Evolutionary conservation across 1,284 basidiomycete genomes (phyloP).

Genomic region (Xanthoconium separans): DNA sequence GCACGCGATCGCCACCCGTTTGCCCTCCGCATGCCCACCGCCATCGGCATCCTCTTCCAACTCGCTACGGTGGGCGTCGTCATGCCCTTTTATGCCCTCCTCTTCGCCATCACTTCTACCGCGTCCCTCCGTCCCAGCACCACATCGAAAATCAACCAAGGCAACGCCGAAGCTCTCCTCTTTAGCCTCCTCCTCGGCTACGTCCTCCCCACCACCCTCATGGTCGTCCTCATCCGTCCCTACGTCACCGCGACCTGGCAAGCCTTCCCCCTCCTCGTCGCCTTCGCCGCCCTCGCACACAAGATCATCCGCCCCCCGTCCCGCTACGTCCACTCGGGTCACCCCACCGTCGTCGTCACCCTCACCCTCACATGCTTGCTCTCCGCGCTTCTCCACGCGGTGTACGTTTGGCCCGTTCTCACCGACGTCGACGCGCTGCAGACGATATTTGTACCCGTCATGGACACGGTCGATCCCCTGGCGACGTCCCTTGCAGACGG

Average conservation of each 20-base stretch:
- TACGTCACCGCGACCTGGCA: slow-evolving; percentile 46
- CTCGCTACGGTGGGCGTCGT: slow-evolving; percentile 36
- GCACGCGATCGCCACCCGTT: slow-evolving; percentile 17
- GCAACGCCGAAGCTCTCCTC: slow-evolving; percentile 42
- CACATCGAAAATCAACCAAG: slow-evolving; percentile 27
- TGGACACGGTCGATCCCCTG: slow-evolving; percentile 14
- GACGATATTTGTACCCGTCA: slow-evolving; percentile 34
- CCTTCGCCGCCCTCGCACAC: slow-evolving; percentile 24
- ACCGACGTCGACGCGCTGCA: slow-evolving; percentile 23
- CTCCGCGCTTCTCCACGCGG: slow-evolving; percentile 39
- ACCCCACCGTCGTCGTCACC: slow-evolving; percentile 35
- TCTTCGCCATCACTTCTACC: slow-evolving; percentile 39
- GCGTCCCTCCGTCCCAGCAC: slow-evolving; percentile 8
- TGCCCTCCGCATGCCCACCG: slow-evolving; percentile 15
- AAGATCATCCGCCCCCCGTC: slow-evolving; percentile 27
- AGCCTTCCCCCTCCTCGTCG: slow-evolving; percentile 40
- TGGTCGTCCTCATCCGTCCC: slow-evolving; percentile 36
- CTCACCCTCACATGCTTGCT: slow-evolving; percentile 31
- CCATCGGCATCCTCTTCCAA: slow-evolving; percentile 29
- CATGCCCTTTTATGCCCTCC: slow-evolving; percentile 43
- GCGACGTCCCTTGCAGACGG: slow-evolving; percentile 23
- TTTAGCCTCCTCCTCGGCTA: slow-evolving; percentile 41
- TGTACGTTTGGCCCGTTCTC: slow-evolving; percentile 35
- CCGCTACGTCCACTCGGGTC: slow-evolving; percentile 35
- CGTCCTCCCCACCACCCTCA: slow-evolving; percentile 36